Evolutionary conservation across 2,329 filamentous ascomycete species (phyloP), one percentile per base, ranked within the genome.

Genomic region (Aspergillus sclerotialis): DNA sequence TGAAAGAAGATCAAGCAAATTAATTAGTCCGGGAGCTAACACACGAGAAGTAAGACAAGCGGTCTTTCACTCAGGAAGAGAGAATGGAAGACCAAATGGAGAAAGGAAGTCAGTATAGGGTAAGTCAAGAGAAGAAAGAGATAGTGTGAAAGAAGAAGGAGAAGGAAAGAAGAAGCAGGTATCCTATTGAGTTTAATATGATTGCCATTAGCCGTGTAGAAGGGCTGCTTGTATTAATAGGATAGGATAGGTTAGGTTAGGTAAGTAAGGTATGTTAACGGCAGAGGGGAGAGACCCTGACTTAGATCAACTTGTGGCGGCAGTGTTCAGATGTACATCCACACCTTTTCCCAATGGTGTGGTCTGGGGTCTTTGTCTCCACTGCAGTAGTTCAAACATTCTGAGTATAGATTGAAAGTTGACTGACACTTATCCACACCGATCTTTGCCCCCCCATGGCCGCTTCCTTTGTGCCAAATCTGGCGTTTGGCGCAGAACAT

Each of bases 381-480:
- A 9, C 29, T 18, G 29, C 9, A 15, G 19, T 23, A 23, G 19
- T 23, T 36, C 28, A 31, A 23, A 21, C 14, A 25, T 8, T 23
- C 19, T 10, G 7, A 23, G 7, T 6, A 23, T 10, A 23, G 19
- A 23, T n/a, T n/a, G n/a, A n/a, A n/a, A n/a, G n/a, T n/a, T n/a
- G n/a, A n/a, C n/a, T n/a, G n/a, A n/a, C n/a, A n/a, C n/a, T n/a
- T n/a, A n/a, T n/a, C n/a, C 19, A 23, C 19, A 23, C 19, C 19
- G 19, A 10, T 23, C 19, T 23, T 23, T 23, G 10, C 19, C 15
- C 14, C n/a, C 14, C 12, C 11, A 10, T 35, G 26, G 14, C 12
- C 33, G 17, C 21, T 27, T 25, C 19, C 49, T 53, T 53, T 53
- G 50, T 53, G 39, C 44, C 42, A 46, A 38, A 40, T 43, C 39